Conservation (phyloP, 345 rosid genomes). For the Rhizophora apiculata region DNA sequence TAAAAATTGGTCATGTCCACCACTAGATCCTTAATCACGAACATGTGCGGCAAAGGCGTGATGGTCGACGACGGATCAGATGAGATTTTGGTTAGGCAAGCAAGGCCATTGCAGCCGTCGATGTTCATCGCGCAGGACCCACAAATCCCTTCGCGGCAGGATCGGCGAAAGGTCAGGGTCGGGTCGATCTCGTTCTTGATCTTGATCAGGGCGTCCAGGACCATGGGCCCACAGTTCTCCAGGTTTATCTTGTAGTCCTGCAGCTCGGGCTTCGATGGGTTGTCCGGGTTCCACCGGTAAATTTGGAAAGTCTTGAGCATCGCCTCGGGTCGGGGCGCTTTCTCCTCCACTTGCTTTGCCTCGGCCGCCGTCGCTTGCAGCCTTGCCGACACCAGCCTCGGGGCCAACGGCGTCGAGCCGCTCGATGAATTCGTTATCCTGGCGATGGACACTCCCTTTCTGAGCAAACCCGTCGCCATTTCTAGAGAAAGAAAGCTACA, state of each 20-base stretch:
- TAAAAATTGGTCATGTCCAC: constrained; percentile 97
- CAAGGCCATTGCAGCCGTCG: constrained; percentile 91
- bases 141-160: constrained; percentile 96
- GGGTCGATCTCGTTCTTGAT: constrained; percentile 97
- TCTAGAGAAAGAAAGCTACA: not conserved
- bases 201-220: constrained; percentile 90
- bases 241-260: constrained; percentile 70
- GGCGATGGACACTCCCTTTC: not conserved
- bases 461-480: constrained; percentile 1
- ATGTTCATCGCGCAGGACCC: constrained; percentile 98
- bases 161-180: constrained; percentile 83
- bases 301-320: constrained; percentile 77
- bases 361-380: not conserved
- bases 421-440: not conserved
- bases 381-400: not conserved
- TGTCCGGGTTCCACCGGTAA: constrained; percentile 91
- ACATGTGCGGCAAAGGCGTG: constrained; percentile 94
- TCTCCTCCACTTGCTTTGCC: not conserved
- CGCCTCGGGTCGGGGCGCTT: constrained; percentile 29
- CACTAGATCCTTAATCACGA: constrained; percentile 86
- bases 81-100: constrained; percentile 79
- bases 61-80: constrained; percentile 40
- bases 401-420: not conserved
- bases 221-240: constrained; percentile 93
- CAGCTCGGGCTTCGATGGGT: constrained; percentile 66